Evolutionary conservation across 257 asterid species (phyloP), one percentile per base, ranked within the genome.

Genomic region (Solanum lycopersicoides): DNA sequence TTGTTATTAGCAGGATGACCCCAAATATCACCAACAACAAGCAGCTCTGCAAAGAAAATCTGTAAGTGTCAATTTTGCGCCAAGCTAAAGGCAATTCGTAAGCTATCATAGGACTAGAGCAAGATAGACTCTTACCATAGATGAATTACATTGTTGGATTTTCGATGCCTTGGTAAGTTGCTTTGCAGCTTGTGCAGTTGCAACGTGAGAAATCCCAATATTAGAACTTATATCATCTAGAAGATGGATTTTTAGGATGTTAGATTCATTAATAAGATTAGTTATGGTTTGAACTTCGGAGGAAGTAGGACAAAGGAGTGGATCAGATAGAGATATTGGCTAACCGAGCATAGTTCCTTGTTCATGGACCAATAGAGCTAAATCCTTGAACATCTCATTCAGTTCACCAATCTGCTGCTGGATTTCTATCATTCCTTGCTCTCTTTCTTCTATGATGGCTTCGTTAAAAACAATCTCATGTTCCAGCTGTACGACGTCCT

Each of bases 381-480:
- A 93, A 91, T 95, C 99, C 91, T 95, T 97, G 95, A 97, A 95
- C 84, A 97, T 95, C 91, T 94, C 98, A 89, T 95, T 95, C 72
- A 97, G 98, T 95, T 97, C 98, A 53, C 98, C 98, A 79, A 97
- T 97, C 90, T 95, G 98, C 66, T 97, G 95, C 68, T 95, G 98
- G 72, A 97, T 94, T 92, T 97, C 99, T 66, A 94, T 92, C 88
- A 95, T 95, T 12, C 98, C 98, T 83, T 93, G 99, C 23, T 97
- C 98, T 88, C 98, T 92, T 92, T 97, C 99, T 92, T 97, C 98
- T 87, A 95, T 95, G 83, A 95, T 94, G 83, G 98, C 96, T 89
- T 93, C 96, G 68, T 97, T 95, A 90, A 93, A 94, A 86, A 95
- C 79, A 87, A 95, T 95, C 89, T 97, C 98, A 89, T 95, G 94